phyloP scores from a whole-genome alignment of 1,284 basidiomycete genomes.

The Puccinia triticina region DNA sequence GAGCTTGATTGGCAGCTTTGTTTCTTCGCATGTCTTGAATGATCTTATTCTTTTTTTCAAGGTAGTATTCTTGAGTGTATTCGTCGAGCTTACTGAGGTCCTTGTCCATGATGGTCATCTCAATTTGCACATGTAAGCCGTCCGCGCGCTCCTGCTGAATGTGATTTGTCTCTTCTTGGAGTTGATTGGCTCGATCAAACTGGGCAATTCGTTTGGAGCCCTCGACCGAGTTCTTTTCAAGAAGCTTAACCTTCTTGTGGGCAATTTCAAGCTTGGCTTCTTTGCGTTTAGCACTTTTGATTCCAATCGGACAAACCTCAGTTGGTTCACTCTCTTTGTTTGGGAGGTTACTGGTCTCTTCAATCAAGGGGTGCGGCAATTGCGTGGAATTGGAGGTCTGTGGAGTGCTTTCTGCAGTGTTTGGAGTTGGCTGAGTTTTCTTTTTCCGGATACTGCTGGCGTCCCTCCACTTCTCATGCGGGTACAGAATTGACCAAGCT shows the following conservation, averaged over 20 bases:
- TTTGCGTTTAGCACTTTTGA: neutral
- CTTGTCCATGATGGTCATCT: slow-evolving; percentile 14
- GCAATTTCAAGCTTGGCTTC: neutral
- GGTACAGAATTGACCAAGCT: too few relatives aligned
- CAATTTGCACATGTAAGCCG: neutral
- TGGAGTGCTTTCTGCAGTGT: too few relatives aligned
- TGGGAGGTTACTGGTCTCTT: neutral
- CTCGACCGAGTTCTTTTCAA: neutral
- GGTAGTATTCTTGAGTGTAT: neutral
- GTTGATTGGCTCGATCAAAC: neutral
- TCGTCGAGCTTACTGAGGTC: neutral
- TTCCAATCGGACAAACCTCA: neutral
- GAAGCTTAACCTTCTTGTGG: neutral
- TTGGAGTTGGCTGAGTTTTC: neutral
- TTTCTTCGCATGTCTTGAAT: neutral
- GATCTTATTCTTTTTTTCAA: neutral
- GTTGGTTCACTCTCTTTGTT: neutral
- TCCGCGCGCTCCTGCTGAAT: neutral
- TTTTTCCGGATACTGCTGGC: neutral
- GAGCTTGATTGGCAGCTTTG: neutral
- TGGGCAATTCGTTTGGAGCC: neutral
- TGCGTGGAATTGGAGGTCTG: neutral
- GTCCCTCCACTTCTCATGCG: neutral
- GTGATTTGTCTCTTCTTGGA: neutral
- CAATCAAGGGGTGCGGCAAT: neutral